Conservation (phyloP, 257 asterid genomes). For the Coffea canephora region DNA sequence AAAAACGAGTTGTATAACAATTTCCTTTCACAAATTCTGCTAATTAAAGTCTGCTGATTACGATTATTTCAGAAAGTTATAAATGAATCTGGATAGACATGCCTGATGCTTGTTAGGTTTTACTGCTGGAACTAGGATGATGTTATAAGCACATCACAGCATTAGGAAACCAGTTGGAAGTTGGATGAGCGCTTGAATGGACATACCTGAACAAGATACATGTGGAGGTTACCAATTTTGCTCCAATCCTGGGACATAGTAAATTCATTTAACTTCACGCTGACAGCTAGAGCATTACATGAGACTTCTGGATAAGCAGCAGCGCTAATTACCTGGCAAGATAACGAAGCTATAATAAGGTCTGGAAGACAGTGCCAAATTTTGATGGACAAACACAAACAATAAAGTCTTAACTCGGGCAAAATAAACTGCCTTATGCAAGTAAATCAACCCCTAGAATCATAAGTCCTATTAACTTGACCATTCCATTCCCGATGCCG, state of each 20-base stretch:
- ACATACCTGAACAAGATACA: constrained; percentile 75
- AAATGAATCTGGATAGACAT: not conserved
- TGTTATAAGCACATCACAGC: not conserved
- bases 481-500: not conserved
- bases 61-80: not conserved
- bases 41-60: not conserved
- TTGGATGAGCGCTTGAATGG: not conserved
- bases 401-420: not conserved
- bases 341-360: not conserved
- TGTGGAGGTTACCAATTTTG: constrained; percentile 69
- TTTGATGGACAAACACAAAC: not conserved
- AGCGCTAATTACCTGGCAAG: constrained; percentile 62
- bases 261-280: constrained; percentile 54
- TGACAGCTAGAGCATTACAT: constrained; percentile 52
- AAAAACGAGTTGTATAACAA: not conserved
- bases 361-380: not conserved
- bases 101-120: not conserved
- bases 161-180: not conserved
- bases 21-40: not conserved
- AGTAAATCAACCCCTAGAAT: not conserved
- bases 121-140: not conserved
- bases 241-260: constrained; percentile 81
- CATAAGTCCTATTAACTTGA: not conserved
- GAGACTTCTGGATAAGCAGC: constrained; percentile 60
- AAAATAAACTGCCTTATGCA: not conserved